A percentile compares a stretch with the other conserved stretches of the same genome.
These are phyloP conservation scores for Phycomyces blakesleeanus DNA, from an alignment of 192 early-diverging fungal genomes.

Conservation along the genomic window DNA sequence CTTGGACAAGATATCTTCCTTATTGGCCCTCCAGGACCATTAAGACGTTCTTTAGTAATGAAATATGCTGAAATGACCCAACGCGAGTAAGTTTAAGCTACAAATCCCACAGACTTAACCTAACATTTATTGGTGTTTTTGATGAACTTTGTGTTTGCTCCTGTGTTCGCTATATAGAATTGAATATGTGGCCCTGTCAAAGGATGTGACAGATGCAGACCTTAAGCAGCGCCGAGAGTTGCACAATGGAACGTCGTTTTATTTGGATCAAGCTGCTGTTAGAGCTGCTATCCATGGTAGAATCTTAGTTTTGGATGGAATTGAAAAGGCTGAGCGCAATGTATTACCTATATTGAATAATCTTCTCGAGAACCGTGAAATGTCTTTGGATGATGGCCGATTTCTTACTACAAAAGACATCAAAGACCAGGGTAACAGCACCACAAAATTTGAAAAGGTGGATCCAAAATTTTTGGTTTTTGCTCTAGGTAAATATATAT, in stretches of 20 bases:
- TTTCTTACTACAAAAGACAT: conserved; percentile 58
- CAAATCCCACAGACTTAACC: no score
- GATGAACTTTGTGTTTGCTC: no score
- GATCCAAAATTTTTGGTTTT: conserved; percentile 67
- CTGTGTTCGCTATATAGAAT: no score
- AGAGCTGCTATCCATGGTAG: conserved; percentile 58
- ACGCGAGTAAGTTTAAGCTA: conserved; percentile 31
- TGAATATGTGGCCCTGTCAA: conserved; percentile 71
- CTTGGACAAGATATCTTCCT: conserved; percentile 82
- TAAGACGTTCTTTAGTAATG: conserved; percentile 62
- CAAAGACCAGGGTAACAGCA: conserved; percentile 40
- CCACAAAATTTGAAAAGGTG: conserved; percentile 60
- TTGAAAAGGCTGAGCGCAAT: conserved; percentile 82
- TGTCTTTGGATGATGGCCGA: conserved; percentile 77
- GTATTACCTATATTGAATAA: conserved; percentile 84
- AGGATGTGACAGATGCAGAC: conserved; percentile 75
- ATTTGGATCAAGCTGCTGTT: conserved; percentile 59
- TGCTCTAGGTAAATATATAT: conserved; percentile 43
- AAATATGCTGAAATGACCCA: conserved; percentile 69
- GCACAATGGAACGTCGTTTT: conserved; percentile 53
- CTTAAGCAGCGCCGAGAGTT: conserved; percentile 81
- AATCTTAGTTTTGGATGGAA: conserved; percentile 60
- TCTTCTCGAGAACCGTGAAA: conserved; percentile 82
- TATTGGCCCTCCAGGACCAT: conserved; percentile 67
- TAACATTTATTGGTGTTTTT: no score